Evolutionary conservation across 2,329 filamentous ascomycete species (phyloP), one percentile per base, ranked within the genome.

Genomic region (Xylariaceae sp.): DNA sequence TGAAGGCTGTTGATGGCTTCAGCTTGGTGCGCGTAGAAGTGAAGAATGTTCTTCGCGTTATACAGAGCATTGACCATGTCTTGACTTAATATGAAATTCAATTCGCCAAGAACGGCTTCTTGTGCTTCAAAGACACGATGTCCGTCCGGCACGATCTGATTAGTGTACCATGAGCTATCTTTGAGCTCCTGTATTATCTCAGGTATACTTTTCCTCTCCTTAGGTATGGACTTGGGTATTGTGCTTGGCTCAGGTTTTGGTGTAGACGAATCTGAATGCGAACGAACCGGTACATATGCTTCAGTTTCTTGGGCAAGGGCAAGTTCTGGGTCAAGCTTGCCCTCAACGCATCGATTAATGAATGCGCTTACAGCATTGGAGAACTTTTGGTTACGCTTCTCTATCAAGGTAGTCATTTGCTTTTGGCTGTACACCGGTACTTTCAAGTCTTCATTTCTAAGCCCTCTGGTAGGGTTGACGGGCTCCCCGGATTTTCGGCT

Each of bases 341-440:
- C 78, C 38, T 80, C 79, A 0, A 78, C 77, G 65, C 91, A 96
- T 39, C 82, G 77, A 57, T 89, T 88, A 53, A 99, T 70, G 63
- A 95, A 97, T 0, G 69, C 71, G 68, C 89, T 88, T 53, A 96
- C 79, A 0, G 92, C 89, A 52, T 83, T 86, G 0, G 77, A 77
- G 64, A 97, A 97, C 66, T 92, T 94, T 48, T 75, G 75, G 63
- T 97, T 97, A 44, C 94, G 80, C 72, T 93, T 94, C 71, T 93
- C 90, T 61, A 99, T 97, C 60, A 97, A 69, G 47, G 79, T 81
- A 66, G 88, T 85, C 88, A 97, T 90, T 71, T 96, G 90, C 69
- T 92, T 92, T 70, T 96, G 92, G 57, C 90, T 90, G 73, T 85
- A 97, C 9, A 96, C 89, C 0, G 93, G 94, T 84, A 97, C 90